Conservation (phyloP, 371 early-diverging fungal species). For the Parasitella parasitica region DNA sequence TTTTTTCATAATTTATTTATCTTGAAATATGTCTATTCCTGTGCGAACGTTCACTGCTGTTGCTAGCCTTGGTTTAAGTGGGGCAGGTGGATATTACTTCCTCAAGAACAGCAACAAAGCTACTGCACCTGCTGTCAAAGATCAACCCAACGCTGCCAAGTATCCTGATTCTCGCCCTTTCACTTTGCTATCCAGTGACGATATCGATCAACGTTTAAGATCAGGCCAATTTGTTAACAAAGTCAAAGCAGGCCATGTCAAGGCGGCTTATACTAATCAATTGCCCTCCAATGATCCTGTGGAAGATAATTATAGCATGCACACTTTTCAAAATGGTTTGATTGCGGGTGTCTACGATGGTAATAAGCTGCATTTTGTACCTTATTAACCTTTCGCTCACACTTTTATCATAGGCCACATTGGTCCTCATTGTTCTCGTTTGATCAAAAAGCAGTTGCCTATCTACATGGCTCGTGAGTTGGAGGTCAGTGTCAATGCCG, state of each 20-base stretch:
- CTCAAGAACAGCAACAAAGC: slow-evolving; percentile 5
- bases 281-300: slow-evolving; percentile 47
- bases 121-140: background rate
- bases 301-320: slow-evolving; percentile 47
- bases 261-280: slow-evolving; percentile 39
- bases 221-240: slow-evolving; percentile 32
- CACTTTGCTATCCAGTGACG: slow-evolving; percentile 23
- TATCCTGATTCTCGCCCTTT: slow-evolving; percentile 36
- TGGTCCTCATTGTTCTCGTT: slow-evolving; percentile 39
- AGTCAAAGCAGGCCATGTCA: slow-evolving; percentile 17
- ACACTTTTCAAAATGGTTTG: slow-evolving; percentile 26
- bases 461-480: slow-evolving; percentile 47
- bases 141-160: background rate
- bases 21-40: slow-evolving; percentile 19
- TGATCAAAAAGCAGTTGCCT: slow-evolving; percentile 42
- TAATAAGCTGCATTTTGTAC: slow-evolving; percentile 10
- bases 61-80: slow-evolving; percentile 27
- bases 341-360: slow-evolving; percentile 56
- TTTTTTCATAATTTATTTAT: background rate
- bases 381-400: no score
- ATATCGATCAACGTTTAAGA: slow-evolving; percentile 33
- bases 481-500: background rate
- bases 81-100: slow-evolving; percentile 30
- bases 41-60: slow-evolving; percentile 25
- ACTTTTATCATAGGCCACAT: no score